These are phyloP conservation scores for Ophiostoma ips DNA, from an alignment of 2,329 filamentous ascomycete genomes.

Conservation along the genomic window DNA sequence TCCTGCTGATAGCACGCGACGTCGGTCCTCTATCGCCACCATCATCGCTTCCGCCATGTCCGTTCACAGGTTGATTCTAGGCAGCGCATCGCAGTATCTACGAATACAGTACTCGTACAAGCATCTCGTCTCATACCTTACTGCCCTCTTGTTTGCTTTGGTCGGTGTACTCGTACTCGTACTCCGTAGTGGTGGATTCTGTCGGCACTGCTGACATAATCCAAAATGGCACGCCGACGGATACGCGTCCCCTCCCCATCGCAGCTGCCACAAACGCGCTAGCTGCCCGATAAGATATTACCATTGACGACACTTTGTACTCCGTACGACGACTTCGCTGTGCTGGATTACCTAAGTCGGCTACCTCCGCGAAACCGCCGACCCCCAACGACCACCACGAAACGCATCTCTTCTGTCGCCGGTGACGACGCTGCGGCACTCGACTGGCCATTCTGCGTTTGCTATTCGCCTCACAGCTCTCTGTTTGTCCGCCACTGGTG, in stretches of 20 bases:
- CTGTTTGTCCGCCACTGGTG: not conserved
- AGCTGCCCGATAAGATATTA: not conserved
- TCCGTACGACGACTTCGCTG: not conserved
- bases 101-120: too few species aligned
- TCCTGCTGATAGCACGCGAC: too few species aligned
- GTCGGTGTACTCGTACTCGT: not conserved
- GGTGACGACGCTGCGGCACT: slow-evolving; percentile 3
- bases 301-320: too few species aligned
- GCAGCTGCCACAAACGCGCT: not conserved
- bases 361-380: not conserved
- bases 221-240: not conserved
- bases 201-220: not conserved
- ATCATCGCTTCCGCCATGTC: too few species aligned
- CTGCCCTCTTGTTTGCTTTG: not conserved
- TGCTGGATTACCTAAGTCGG: not conserved
- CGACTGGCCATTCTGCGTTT: not conserved
- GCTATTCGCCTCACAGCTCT: not conserved
- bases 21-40: too few species aligned
- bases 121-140: too few species aligned
- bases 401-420: not conserved
- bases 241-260: not conserved
- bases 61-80: too few species aligned
- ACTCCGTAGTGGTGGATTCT: too few species aligned
- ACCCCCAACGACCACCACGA: not conserved
- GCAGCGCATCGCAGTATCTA: too few species aligned